Evolutionary conservation across 306 rosid species (phyloP).

Genomic region (Gillenia trifoliata): DNA sequence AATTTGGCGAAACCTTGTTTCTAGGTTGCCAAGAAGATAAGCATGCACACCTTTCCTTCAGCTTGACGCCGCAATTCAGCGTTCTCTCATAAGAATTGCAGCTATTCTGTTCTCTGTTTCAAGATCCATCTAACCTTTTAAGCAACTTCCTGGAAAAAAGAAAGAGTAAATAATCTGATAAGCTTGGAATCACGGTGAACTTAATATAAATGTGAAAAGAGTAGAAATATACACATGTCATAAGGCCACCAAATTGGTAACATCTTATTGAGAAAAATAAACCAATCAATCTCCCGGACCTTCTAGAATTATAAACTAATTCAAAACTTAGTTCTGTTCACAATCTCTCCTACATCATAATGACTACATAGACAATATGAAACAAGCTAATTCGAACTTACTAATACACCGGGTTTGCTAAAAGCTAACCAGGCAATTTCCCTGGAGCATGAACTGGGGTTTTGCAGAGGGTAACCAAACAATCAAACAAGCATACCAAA

Average conservation of each 20-base stretch:
- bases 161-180: not conserved
- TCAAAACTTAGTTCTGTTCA: not conserved
- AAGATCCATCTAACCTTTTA: slow-evolving; percentile 54
- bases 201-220: not conserved
- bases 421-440: not conserved
- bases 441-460: not conserved
- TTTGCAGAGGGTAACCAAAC: not conserved
- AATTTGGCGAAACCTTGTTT: slow-evolving; percentile 68
- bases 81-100: slow-evolving; percentile 76
- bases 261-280: not conserved
- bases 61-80: slow-evolving; percentile 79
- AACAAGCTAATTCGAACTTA: not conserved
- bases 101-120: slow-evolving; percentile 85
- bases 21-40: slow-evolving; percentile 58
- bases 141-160: not conserved
- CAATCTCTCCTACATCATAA: not conserved
- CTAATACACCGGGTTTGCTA: not conserved
- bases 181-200: not conserved
- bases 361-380: not conserved
- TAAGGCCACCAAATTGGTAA: not conserved
- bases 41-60: slow-evolving; percentile 81
- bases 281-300: not conserved
- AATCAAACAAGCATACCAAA: not conserved
- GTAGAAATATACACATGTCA: not conserved
- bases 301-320: not conserved